Percentiles rank a stretch among this genome's conserved stretches.
Evolutionary conservation across 1,139 yeast species (phyloP).

Genomic region (Saccharomyces uvarum): DNA sequence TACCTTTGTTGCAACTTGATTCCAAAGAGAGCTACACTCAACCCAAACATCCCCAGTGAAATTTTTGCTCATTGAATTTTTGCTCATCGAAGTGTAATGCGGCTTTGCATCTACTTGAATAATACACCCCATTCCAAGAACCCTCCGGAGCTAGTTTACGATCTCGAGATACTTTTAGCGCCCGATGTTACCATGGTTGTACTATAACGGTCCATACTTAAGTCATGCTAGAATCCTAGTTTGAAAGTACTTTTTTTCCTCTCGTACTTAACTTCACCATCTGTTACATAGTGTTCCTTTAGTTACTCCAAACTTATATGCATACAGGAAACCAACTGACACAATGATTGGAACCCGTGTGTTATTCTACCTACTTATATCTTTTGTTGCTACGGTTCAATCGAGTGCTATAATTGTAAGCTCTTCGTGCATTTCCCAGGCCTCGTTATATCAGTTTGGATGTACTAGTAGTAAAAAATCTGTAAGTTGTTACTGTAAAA

Average conservation of each 20-base stretch:
- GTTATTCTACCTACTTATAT: not conserved
- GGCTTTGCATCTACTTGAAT: not conserved
- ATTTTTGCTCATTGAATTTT: not conserved
- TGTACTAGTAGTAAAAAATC: slow-evolving; percentile 31
- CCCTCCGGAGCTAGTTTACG: not conserved
- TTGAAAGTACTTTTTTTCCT: not conserved
- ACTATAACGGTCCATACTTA: not conserved
- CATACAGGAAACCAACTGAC: not conserved
- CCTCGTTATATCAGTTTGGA: slow-evolving; percentile 36
- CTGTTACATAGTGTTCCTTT: not conserved
- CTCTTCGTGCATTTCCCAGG: slow-evolving; percentile 36
- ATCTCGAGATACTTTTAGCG: not conserved
- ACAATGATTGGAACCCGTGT: not conserved
- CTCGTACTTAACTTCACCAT: not conserved
- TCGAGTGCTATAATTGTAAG: slow-evolving; percentile 29
- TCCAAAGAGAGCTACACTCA: not conserved
- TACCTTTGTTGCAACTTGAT: not conserved
- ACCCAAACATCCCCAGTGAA: not conserved
- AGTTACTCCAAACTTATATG: not conserved
- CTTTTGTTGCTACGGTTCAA: slow-evolving; percentile 25
- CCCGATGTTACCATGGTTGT: not conserved
- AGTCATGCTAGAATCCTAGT: not conserved
- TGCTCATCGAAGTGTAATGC: not conserved
- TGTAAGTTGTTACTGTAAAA: slow-evolving; percentile 36
- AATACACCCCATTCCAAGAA: not conserved